phyloP scores from a whole-genome alignment of 352 stramenopile genomes.

The Phytophthora rubi region DNA sequence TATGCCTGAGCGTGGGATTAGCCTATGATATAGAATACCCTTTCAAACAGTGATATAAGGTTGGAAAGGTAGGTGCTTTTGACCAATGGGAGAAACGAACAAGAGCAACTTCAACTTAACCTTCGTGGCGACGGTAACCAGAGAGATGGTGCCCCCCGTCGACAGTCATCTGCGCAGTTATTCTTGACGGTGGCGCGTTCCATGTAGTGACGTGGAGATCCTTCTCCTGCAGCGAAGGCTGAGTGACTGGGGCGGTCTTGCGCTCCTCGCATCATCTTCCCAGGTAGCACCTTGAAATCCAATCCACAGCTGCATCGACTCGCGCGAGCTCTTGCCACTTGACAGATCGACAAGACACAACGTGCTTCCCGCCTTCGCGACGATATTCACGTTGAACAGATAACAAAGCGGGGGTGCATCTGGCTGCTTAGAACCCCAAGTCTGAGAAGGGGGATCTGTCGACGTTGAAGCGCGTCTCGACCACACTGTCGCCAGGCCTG shows the following conservation, averaged over 20 bases:
- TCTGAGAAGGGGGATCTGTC: neutral
- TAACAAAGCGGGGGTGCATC: no score
- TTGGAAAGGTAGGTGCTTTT: neutral
- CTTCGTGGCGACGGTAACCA: neutral
- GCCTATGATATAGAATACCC: slow-evolving; percentile 2
- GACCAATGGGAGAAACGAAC: slow-evolving; percentile 10
- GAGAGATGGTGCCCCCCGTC: neutral
- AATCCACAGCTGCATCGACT: neutral
- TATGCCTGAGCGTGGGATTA: slow-evolving; percentile 6
- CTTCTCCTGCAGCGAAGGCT: neutral
- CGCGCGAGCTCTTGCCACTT: neutral
- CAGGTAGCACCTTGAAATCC: neutral
- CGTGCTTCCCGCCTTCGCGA: no score
- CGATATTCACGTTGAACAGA: no score
- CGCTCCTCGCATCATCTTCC: slow-evolving; percentile 12
- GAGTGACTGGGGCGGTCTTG: neutral
- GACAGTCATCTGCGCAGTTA: slow-evolving; percentile 20
- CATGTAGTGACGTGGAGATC: slow-evolving; percentile 28
- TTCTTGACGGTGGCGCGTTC: slow-evolving; percentile 14
- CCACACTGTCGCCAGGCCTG: slow-evolving; percentile 18
- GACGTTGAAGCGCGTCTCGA: slow-evolving; percentile 3
- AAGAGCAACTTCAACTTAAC: slow-evolving; percentile 26
- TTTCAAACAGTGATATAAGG: neutral
- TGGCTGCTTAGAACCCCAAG: no score
- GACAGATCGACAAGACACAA: neutral